phyloP scores from a whole-genome alignment of 2,329 filamentous ascomycete species.

The Neofusicoccum kwambonambiense region DNA sequence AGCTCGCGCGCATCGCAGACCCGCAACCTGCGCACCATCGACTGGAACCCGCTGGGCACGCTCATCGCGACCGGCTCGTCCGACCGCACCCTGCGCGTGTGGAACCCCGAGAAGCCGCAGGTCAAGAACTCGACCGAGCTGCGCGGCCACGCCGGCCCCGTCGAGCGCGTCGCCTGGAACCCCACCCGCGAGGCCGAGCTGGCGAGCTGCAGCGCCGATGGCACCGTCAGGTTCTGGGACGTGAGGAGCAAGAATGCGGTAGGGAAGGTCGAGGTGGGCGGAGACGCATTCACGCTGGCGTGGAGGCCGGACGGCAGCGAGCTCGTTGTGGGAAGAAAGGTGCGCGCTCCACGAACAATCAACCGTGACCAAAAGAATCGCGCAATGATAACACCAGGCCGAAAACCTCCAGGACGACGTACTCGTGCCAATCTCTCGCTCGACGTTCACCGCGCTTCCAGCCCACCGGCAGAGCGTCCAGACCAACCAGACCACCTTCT shows the following conservation, averaged over 20 bases:
- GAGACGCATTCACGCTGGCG: constrained; percentile 67
- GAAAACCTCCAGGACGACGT: constrained; percentile 54
- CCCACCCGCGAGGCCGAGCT: constrained; percentile 74
- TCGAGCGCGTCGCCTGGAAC: constrained; percentile 78
- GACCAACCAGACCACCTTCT: constrained; percentile 73
- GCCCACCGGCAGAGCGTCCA: constrained; percentile 62
- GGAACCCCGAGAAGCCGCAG: constrained; percentile 76
- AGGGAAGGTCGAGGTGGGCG: constrained; percentile 66
- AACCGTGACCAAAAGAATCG: background rate
- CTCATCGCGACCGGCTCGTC: constrained; percentile 78
- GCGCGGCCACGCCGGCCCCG: constrained; percentile 62
- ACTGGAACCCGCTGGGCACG: constrained; percentile 84
- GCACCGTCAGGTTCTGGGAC: constrained; percentile 77
- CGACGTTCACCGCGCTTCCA: constrained; percentile 55
- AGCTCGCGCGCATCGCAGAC: constrained; percentile 32
- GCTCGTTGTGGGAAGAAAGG: constrained; percentile 72
- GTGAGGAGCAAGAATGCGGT: constrained; percentile 69
- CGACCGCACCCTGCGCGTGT: constrained; percentile 71
- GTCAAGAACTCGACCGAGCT: constrained; percentile 75
- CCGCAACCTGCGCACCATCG: constrained; percentile 65
- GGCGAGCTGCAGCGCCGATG: constrained; percentile 71
- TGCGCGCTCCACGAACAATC: constrained; percentile 35
- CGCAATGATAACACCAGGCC: background rate
- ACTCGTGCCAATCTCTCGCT: constrained; percentile 62
- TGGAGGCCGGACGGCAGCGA: constrained; percentile 68